Percentiles rank a stretch among this genome's conserved stretches.
Evolutionary conservation across 257 asterid genomes (phyloP).

Genomic region (Oldenlandia corymbosa): DNA sequence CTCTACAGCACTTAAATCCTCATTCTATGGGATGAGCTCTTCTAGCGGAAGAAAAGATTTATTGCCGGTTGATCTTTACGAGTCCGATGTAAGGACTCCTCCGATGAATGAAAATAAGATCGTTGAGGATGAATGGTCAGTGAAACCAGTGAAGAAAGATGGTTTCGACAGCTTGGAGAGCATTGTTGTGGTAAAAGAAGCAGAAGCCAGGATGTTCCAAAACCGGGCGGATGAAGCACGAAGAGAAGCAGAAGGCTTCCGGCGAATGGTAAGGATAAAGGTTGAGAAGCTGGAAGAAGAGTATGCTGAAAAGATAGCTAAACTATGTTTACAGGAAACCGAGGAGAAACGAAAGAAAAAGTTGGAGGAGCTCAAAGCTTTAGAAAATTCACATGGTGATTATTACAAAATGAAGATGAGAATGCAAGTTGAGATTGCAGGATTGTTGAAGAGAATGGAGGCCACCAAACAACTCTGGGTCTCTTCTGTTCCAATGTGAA

Average conservation of each 20-base stretch:
- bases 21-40: constrained; percentile 49
- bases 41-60: constrained; percentile 29
- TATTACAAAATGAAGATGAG: constrained; percentile 82
- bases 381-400: constrained; percentile 71
- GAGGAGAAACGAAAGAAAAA: constrained; percentile 67
- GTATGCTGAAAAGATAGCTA: constrained; percentile 49
- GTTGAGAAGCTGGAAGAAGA: constrained; percentile 59
- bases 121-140: constrained; percentile 84
- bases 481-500: no score
- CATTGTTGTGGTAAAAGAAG: constrained; percentile 69
- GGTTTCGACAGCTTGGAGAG: constrained; percentile 73
- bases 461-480: constrained; percentile 70
- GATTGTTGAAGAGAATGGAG: constrained; percentile 89
- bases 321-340: constrained; percentile 52
- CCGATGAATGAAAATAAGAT: constrained; percentile 30
- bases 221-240: constrained; percentile 72
- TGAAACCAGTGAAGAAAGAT: constrained; percentile 58
- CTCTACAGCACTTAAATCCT: constrained; percentile 35
- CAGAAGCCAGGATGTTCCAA: constrained; percentile 88
- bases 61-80: constrained; percentile 28
- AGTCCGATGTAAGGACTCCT: constrained; percentile 31
- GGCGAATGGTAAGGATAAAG: constrained; percentile 49
- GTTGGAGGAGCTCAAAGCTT: constrained; percentile 61
- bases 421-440: constrained; percentile 84
- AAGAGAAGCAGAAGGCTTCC: constrained; percentile 56